Base-by-base conservation (phyloP, 2,329 filamentous ascomycete genomes). In the Xylaria multiplex region DNA sequence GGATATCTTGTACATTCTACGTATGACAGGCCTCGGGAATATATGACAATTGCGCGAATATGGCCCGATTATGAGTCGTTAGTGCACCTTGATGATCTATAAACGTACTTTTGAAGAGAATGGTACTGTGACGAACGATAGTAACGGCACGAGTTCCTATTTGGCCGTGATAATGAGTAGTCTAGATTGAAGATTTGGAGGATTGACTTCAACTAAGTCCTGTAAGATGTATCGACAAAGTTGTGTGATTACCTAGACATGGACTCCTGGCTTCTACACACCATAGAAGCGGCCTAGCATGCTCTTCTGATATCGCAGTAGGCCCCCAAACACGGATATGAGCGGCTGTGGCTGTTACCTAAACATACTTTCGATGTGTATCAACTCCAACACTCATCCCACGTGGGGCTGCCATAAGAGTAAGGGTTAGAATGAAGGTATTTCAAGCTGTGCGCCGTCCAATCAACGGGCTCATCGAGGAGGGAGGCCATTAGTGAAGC, bases 81-180 rank as follows among this genome's bases (percentile, higher is more conserved):
- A 46, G 48, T 57, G 9, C 14, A 11, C 13, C 22, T 24, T 13
- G 2, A 22, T 46, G 11, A 19, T n/a, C 40, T 42, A 42, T 32
- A 5, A 42, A 46, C 19, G 32, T 14, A 30, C 9, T 4, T 46
- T 42, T n/a, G 13, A 48, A 53, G 22, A 19, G 19, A 43, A 43
- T 40, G 30, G 35, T 7, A 22, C 27, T 24, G 32, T 48, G 52
- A 54, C 53, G n/a, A 50, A 40, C 22, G 27, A 40, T 40, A 27
- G 24, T 46, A 9, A 42, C 42, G 58, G 58, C 27, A 58, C 35
- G 14, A 14, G 22, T 60, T 66, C 60, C 60, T 60, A 66, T 62
- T 68, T 43, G 60, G 52, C 57, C 37, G 55, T 37, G 9, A 56
- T 24, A 13, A 56, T 22, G 30, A 45, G 37, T 19, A 24, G 16